Conservation (phyloP, 208 protist species). For the Naegleria fowleri region DNA sequence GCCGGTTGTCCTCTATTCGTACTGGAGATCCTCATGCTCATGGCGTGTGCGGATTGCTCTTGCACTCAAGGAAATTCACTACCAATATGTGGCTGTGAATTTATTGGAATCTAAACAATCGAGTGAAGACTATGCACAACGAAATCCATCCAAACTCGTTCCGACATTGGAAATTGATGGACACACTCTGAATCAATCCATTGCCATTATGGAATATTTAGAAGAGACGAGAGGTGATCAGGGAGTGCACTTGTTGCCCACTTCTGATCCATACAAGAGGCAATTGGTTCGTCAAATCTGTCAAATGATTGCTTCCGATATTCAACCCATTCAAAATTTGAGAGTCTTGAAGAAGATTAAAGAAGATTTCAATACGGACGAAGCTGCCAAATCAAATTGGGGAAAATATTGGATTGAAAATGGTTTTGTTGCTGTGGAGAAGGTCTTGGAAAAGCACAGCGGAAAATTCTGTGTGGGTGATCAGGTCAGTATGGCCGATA, state of each 20-base stretch:
- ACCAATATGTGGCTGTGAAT: constrained; percentile 57
- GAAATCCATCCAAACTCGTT: constrained; percentile 38
- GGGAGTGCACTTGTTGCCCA: constrained; percentile 38
- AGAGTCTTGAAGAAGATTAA: constrained; percentile 49
- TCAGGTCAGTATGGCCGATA: constrained; percentile 62
- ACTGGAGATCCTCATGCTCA: constrained; percentile 66
- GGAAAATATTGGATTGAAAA: constrained; percentile 48
- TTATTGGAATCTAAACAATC: constrained; percentile 44
- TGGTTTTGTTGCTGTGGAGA: constrained; percentile 47
- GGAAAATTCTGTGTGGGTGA: constrained; percentile 69
- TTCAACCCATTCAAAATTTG: constrained; percentile 74
- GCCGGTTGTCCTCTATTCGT: constrained; percentile 54
- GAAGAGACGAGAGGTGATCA: constrained; percentile 50
- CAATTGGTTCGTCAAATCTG: constrained; percentile 46
- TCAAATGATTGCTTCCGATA: constrained; percentile 58
- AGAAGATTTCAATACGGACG: constrained; percentile 22
- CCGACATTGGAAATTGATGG: constrained; percentile 40
- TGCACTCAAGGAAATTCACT: constrained; percentile 55
- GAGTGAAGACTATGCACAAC: constrained; percentile 21
- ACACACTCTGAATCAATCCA: constrained; percentile 46
- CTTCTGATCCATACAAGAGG: constrained; percentile 16
- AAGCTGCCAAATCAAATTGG: constrained; percentile 44
- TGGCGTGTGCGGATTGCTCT: constrained; percentile 67
- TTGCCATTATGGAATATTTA: constrained; percentile 72
- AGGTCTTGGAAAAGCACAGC: constrained; percentile 30